Evolutionary conservation across 164 flowering plant species (phyloP), one percentile per base, ranked within the genome.

Genomic region (Tinospora cordifolia): DNA sequence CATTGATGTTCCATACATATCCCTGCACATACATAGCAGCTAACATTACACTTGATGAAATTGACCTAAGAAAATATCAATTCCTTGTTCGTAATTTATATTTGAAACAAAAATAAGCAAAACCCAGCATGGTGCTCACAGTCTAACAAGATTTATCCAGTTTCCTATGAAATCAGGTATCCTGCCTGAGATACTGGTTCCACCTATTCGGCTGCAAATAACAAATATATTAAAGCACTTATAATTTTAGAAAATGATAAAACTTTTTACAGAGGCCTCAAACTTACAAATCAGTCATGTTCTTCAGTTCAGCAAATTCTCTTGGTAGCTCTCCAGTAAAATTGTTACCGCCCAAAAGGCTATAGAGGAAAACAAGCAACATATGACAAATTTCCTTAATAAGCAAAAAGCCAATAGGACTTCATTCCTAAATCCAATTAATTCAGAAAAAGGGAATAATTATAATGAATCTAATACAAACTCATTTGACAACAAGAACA

Each of bases 121-220:
- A 62, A 19, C 4, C 15, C 41, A 7, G 24, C 12, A 19, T 11
- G 66, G 15, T 65, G 80, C 93, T 85, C 75, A 91, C 97, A 91
- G 74, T 74, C 83, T 81, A 0, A 7, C 14, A 57, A 93, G 65
- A 15, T 70, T 68, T 40, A 83, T 82, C 97, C 90, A 89, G 73
- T 86, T 90, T 51, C 97, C 97, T 51, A 94, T 87, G 69, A 90
- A 83, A 70, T 83, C 84, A 39, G 98, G 98, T 78, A 94, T 85
- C 73, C 64, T 84, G 65, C 99, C 99, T 3, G 91, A 78, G 27
- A 92, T 65, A 15, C 26, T 22, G 75, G 36, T 90, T 70, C 98
- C 98, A 78, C 86, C 92, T 73, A 94, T 80, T 74, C 88, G 73
- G 80, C 99, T 94, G 92, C 83, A 85, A 71, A 62, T 19, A 70